Base-by-base conservation (phyloP, 2,329 filamentous ascomycete species). In the Lasiodiplodia citricola region DNA sequence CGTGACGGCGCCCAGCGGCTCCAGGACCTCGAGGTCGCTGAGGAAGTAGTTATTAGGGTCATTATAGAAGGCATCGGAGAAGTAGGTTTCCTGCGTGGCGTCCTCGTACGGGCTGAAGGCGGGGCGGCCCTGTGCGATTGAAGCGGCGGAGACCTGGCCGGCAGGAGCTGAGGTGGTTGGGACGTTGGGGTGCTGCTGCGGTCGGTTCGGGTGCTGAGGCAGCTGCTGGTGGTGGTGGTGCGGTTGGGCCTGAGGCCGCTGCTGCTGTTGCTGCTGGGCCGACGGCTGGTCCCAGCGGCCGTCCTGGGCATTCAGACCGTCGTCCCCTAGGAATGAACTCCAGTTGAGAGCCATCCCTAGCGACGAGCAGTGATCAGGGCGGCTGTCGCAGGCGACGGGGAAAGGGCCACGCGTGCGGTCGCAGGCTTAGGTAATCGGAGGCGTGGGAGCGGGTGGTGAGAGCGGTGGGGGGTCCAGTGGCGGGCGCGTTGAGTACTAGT, bases 31-130 rank as follows among this genome's bases (percentile, higher is more conserved):
- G 11, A 79, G 72, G 62, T 80, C 79, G 74, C 77, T 76, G 66
- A 80, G 76, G 70, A 80, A 79, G 74, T 80, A 80, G 71, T 80
- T 77, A 75, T 78, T 79, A 47, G 77, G 72, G 66, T 73, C 70
- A 71, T 80, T 80, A 64, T 80, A 68, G 38, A 65, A 67, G 63
- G 75, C 76, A 70, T 80, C 77, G 73, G 78, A 76, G 68, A 79
- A 79, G 73, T 77, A 79, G 23, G 77, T 73, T 66, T 79, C 76
- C 72, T 71, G 65, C 72, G 73, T 75, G 69, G 76, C 73, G 69
- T 71, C 71, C 68, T 79, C 73, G 56, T 79, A 78, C 72, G 72
- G 71, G 70, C 73, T 75, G 69, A 74, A 66, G 72, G 75, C 75
- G 69, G 76, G 74, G 73, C 75, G 73, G 50, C 69, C 57, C 25